A percentile compares a stretch with the other conserved stretches of the same genome.
phyloP scores from a whole-genome alignment of 2,329 filamentous ascomycete species.

The Chalaropsis thielavioides region DNA sequence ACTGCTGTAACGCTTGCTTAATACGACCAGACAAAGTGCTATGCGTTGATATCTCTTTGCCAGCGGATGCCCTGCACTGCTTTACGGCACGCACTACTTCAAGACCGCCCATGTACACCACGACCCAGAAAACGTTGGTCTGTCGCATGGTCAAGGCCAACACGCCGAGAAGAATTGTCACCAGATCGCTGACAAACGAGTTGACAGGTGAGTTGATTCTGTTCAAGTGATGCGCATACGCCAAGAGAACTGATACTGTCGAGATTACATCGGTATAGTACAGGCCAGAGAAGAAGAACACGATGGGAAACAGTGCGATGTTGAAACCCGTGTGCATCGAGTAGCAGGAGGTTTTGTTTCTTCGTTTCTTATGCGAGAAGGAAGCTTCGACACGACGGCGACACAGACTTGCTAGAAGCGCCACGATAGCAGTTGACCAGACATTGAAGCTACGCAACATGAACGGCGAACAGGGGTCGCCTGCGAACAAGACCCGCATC shows the following conservation, averaged over 20 bases:
- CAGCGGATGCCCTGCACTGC: conserved; percentile 25
- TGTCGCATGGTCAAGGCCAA: conserved; percentile 65
- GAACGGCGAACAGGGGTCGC: conserved; percentile 26
- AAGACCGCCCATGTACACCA: conserved; percentile 55
- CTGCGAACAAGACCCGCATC: neutral
- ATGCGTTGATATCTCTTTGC: neutral
- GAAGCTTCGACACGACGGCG: conserved; percentile 36
- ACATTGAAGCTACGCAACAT: conserved; percentile 37
- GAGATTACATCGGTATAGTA: conserved; percentile 93
- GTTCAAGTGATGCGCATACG: conserved; percentile 44
- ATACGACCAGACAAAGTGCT: conserved; percentile 25
- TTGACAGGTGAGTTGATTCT: conserved; percentile 26
- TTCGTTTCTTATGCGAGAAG: conserved; percentile 10
- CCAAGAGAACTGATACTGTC: conserved; percentile 56
- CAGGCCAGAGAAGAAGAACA: conserved; percentile 91
- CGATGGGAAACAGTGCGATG: conserved; percentile 66
- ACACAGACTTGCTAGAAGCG: conserved; percentile 35
- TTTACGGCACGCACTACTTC: conserved; percentile 40
- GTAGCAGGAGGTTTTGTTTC: conserved; percentile 27
- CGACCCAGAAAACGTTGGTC: conserved; percentile 94
- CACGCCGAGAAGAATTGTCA: conserved; percentile 43
- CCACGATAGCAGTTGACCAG: conserved; percentile 30
- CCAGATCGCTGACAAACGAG: conserved; percentile 29
- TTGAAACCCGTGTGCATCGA: conserved; percentile 56
- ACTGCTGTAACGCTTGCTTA: conserved; percentile 30